phyloP scores from a whole-genome alignment of 768 basidiomycete genomes.

The Calocera cornea region DNA sequence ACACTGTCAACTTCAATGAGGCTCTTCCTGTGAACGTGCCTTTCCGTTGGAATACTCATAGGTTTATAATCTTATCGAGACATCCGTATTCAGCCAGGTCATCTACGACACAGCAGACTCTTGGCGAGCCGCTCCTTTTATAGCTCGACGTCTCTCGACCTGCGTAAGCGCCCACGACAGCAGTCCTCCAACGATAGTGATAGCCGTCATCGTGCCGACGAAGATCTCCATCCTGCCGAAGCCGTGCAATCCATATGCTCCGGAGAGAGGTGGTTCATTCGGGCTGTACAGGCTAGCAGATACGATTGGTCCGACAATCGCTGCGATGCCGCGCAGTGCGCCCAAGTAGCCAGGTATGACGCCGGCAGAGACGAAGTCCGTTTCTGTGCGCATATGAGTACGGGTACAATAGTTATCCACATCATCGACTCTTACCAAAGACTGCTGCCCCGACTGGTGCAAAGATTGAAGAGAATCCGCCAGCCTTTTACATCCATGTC shows the following conservation, averaged over 20 bases:
- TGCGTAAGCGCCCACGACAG: not conserved
- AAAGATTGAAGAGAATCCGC: conserved; percentile 1
- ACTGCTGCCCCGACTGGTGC: not conserved
- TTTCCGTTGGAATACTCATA: too few species aligned
- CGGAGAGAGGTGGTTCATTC: not conserved
- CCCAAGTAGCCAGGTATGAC: conserved; percentile 2
- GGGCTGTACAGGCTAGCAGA: conserved; percentile 2
- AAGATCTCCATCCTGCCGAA: conserved; percentile 4
- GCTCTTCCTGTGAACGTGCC: too few species aligned
- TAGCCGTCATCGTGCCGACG: not conserved
- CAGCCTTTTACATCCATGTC: not conserved
- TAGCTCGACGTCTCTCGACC: not conserved
- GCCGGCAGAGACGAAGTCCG: not conserved
- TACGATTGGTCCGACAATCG: conserved; percentile 1
- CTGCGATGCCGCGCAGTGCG: not conserved
- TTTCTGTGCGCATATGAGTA: not conserved
- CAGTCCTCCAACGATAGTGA: not conserved
- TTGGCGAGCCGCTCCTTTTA: not conserved
- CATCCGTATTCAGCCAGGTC: too few species aligned
- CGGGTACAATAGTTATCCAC: too few species aligned
- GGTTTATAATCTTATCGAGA: too few species aligned
- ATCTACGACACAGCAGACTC: too few species aligned
- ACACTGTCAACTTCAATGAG: too few species aligned
- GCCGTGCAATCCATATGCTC: not conserved
- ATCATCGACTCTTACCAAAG: not conserved